Evolutionary conservation across 352 stramenopile genomes (phyloP).

Genomic region (Lagenidium sp.): DNA sequence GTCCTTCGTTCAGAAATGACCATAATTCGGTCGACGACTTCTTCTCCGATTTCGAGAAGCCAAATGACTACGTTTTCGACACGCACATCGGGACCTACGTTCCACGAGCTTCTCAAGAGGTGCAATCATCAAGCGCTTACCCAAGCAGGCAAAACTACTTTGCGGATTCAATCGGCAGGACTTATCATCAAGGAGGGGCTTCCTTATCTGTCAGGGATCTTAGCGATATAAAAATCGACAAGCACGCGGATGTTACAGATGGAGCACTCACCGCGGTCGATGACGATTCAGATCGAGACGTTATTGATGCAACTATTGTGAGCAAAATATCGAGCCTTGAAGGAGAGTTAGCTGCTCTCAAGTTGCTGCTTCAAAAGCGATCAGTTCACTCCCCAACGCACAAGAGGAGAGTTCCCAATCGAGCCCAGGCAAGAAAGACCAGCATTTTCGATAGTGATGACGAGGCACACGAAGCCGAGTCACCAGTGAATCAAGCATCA

Average conservation of each 20-base stretch:
- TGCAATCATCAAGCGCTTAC: too few species aligned
- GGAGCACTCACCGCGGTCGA: slow-evolving; percentile 9
- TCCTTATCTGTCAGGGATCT: too few species aligned
- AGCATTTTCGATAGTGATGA: slow-evolving; percentile 68
- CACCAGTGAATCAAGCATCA: too few species aligned
- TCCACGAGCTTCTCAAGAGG: slow-evolving; percentile 9
- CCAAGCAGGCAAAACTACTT: neutral
- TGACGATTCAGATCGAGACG: slow-evolving; percentile 17
- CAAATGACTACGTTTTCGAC: slow-evolving; percentile 75
- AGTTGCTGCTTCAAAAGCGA: slow-evolving; percentile 51
- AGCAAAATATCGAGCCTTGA: slow-evolving; percentile 75
- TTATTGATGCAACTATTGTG: slow-evolving; percentile 66
- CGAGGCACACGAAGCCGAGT: slow-evolving; percentile 32
- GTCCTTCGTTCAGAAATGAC: slow-evolving; percentile 1
- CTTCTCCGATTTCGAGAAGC: slow-evolving; percentile 68
- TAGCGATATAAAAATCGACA: neutral
- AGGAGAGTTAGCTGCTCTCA: slow-evolving; percentile 51
- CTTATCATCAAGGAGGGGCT: too few species aligned
- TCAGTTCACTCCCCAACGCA: too few species aligned
- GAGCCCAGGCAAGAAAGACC: too few species aligned
- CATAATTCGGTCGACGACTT: slow-evolving; percentile 51
- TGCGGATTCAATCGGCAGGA: neutral
- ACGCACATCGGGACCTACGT: slow-evolving; percentile 46
- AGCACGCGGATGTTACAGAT: neutral
- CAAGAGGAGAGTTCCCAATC: too few species aligned